These are phyloP conservation scores for Trichoderma erinaceum DNA, from an alignment of 495 filamentous ascomycete genomes.

Conservation along the genomic window DNA sequence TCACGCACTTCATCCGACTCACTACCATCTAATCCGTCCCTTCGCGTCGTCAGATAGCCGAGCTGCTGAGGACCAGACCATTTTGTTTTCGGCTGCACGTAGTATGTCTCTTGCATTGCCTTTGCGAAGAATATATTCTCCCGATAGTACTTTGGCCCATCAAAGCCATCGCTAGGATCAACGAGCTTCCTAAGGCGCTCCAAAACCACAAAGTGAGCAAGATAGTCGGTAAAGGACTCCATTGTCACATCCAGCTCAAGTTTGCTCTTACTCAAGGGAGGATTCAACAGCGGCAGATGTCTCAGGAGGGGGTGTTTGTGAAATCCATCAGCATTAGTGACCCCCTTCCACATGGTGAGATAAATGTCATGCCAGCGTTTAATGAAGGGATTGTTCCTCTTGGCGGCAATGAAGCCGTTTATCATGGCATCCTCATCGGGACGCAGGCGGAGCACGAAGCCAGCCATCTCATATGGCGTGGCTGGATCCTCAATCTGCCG, in stretches of 20 bases:
- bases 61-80: slow-evolving; percentile 27
- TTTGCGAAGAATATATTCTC: slow-evolving; percentile 23
- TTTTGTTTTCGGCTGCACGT: slow-evolving; percentile 22
- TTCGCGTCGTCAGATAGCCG: slow-evolving; percentile 21
- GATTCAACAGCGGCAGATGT: slow-evolving; percentile 26
- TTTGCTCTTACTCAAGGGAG: slow-evolving; percentile 22
- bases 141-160: slow-evolving; percentile 27
- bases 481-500: slow-evolving; percentile 32
- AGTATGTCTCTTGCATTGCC: slow-evolving; percentile 24
- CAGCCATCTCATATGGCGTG: slow-evolving; percentile 31
- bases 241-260: slow-evolving; percentile 22
- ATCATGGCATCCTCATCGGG: slow-evolving; percentile 26
- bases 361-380: slow-evolving; percentile 36
- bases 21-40: background rate
- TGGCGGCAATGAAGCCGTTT: slow-evolving; percentile 38
- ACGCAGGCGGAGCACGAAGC: slow-evolving; percentile 26
- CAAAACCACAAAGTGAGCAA: slow-evolving; percentile 26
- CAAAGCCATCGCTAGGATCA: slow-evolving; percentile 28
- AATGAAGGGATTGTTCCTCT: slow-evolving; percentile 33
- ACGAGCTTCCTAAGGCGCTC: slow-evolving; percentile 27
- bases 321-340: slow-evolving; percentile 26
- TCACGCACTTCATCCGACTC: slow-evolving; percentile 20
- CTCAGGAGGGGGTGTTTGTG: slow-evolving; percentile 31
- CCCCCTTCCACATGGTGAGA: slow-evolving; percentile 31
- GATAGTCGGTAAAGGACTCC: slow-evolving; percentile 27